These are phyloP conservation scores for Cavenderia fasciculata DNA, from an alignment of 78 protist genomes.

Conservation along the genomic window DNA sequence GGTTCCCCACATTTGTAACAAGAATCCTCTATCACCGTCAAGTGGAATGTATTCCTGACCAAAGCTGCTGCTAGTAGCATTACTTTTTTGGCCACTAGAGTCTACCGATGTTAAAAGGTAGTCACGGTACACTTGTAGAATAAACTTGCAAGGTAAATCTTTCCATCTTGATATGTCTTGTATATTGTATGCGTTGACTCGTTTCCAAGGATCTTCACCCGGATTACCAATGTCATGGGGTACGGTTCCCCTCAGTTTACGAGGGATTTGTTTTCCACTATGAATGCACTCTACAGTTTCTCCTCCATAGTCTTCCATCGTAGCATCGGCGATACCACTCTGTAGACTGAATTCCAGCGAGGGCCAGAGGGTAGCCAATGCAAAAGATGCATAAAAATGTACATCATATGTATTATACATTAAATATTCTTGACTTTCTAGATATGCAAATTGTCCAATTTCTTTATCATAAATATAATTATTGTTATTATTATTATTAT, in stretches of 20 bases:
- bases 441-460: constrained; percentile 82
- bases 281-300: constrained; percentile 44
- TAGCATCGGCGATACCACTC: constrained; percentile 66
- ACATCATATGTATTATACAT: constrained; percentile 95
- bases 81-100: too few species aligned
- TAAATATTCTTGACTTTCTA: constrained; percentile 88
- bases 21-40: constrained; percentile 32
- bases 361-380: constrained; percentile 86
- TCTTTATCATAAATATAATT: too few species aligned
- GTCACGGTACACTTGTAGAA: constrained; percentile 81
- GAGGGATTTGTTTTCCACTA: constrained; percentile 43
- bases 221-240: constrained; percentile 89
- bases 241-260: constrained; percentile 76
- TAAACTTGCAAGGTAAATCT: constrained; percentile 85
- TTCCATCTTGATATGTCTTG: constrained; percentile 90
- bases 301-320: constrained; percentile 3
- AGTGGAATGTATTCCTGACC: too few species aligned
- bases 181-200: constrained; percentile 86
- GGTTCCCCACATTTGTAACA: constrained; percentile 33
- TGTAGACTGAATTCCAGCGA: constrained; percentile 71
- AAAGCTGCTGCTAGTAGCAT: too few species aligned
- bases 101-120: constrained; percentile 23
- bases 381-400: constrained; percentile 89
- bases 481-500: background rate
- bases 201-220: constrained; percentile 85